Percentiles rank a stretch among this genome's conserved stretches.
phyloP scores from a whole-genome alignment of 1,139 yeast genomes.

The Geotrichum fermentans region DNA sequence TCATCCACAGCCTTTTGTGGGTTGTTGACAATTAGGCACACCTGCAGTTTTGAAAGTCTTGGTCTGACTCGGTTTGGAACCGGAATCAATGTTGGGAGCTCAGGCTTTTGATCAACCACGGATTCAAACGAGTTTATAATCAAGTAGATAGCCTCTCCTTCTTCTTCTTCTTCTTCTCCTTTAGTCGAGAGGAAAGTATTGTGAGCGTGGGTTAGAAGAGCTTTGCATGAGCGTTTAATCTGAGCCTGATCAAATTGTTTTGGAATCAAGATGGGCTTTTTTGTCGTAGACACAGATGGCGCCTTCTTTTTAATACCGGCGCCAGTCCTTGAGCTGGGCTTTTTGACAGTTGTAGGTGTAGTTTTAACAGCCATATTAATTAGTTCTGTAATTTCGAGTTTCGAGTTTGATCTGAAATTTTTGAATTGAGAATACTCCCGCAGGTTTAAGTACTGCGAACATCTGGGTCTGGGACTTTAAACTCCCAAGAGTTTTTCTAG shows the following conservation, averaged over 20 bases:
- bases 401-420: background rate
- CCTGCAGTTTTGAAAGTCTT: constrained; percentile 23
- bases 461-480: constrained; percentile 5
- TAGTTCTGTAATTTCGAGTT: background rate
- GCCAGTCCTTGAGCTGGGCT: background rate
- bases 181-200: background rate
- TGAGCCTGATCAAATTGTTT: constrained; percentile 19
- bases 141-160: constrained; percentile 17
- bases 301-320: background rate
- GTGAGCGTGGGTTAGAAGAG: constrained; percentile 16
- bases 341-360: background rate
- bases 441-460: background rate
- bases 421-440: background rate
- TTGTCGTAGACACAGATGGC: background rate
- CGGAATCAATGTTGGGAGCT: constrained; percentile 27
- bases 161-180: background rate
- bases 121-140: constrained; percentile 14
- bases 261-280: constrained; percentile 12
- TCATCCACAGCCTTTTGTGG: constrained; percentile 26
- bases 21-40: constrained; percentile 30
- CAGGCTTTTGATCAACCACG: constrained; percentile 3
- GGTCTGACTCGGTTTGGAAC: constrained; percentile 27
- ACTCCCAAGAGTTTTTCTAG: background rate
- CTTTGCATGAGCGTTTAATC: constrained; percentile 16
- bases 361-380: background rate